Evolutionary conservation across 805 yeast species (phyloP).

Genomic region (Debaryomyces hansenii): DNA sequence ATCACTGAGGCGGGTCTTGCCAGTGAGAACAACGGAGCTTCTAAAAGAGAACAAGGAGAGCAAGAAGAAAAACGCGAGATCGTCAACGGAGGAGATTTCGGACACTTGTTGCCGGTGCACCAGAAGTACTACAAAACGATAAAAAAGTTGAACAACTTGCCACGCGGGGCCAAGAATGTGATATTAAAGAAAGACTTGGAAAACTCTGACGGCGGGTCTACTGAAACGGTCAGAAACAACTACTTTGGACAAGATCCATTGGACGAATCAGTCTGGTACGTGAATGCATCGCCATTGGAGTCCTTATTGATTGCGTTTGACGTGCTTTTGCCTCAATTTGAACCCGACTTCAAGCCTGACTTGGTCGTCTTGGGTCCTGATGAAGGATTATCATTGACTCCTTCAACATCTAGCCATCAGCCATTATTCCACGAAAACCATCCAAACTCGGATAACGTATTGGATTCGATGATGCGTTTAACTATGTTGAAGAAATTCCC

Average conservation of each 20-base stretch:
- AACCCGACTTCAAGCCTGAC: conserved; percentile 28
- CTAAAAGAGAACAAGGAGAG: background rate
- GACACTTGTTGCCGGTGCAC: conserved; percentile 30
- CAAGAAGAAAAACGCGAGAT: background rate
- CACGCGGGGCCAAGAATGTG: conserved; percentile 16
- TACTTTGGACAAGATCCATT: conserved; percentile 37
- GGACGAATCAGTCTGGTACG: conserved; percentile 32
- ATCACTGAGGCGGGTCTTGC: background rate
- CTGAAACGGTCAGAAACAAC: conserved; percentile 6
- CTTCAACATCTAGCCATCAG: background rate
- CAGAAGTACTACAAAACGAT: conserved; percentile 27
- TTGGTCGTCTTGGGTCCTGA: conserved; percentile 36
- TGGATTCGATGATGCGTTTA: conserved; percentile 17
- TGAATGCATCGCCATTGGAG: conserved; percentile 26
- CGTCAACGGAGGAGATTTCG: conserved; percentile 33
- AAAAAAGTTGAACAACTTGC: conserved; percentile 6
- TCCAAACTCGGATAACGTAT: conserved; percentile 1
- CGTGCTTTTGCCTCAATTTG: conserved; percentile 23
- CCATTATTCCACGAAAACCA: background rate
- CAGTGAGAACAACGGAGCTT: background rate
- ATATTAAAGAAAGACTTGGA: conserved; percentile 10
- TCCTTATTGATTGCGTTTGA: conserved; percentile 25
- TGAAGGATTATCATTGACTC: conserved; percentile 21
- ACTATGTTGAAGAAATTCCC: conserved; percentile 17
- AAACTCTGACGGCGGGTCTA: background rate